These are phyloP conservation scores for Starmerella sirachaensis DNA, from an alignment of 805 yeast genomes.

Conservation along the genomic window DNA sequence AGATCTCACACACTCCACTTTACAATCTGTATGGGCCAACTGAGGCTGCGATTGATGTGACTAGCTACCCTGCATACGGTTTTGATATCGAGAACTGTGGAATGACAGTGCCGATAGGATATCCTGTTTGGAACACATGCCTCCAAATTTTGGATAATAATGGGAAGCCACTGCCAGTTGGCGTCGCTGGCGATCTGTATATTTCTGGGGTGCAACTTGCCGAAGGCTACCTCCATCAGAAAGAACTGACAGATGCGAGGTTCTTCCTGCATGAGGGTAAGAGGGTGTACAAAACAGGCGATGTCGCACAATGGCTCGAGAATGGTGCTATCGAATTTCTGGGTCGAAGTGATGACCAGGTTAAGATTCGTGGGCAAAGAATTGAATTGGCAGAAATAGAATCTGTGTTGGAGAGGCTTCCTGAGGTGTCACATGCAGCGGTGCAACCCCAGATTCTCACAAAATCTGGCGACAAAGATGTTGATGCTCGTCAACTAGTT, in stretches of 20 bases:
- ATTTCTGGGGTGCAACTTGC: slow-evolving; percentile 26
- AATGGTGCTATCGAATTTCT: slow-evolving; percentile 24
- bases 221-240: slow-evolving; percentile 22
- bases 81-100: neutral
- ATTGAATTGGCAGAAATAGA: slow-evolving; percentile 27
- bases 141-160: slow-evolving; percentile 9
- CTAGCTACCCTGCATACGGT: slow-evolving; percentile 8
- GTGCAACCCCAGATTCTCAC: slow-evolving; percentile 7
- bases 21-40: slow-evolving; percentile 17
- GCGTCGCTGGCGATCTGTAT: slow-evolving; percentile 26
- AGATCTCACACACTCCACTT: slow-evolving; percentile 5
- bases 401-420: slow-evolving; percentile 14
- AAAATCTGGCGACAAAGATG: neutral
- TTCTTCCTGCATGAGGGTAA: slow-evolving; percentile 13
- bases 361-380: slow-evolving; percentile 27
- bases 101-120: slow-evolving; percentile 11
- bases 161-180: slow-evolving; percentile 18
- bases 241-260: slow-evolving; percentile 17
- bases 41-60: slow-evolving; percentile 18
- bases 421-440: slow-evolving; percentile 9
- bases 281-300: slow-evolving; percentile 25
- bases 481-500: slow-evolving; percentile 14
- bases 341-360: slow-evolving; percentile 26
- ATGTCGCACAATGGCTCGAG: slow-evolving; percentile 21
- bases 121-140: slow-evolving; percentile 13